These are phyloP conservation scores for Rhizophlyctis rosea DNA, from an alignment of 192 early-diverging fungal species.

Conservation along the genomic window DNA sequence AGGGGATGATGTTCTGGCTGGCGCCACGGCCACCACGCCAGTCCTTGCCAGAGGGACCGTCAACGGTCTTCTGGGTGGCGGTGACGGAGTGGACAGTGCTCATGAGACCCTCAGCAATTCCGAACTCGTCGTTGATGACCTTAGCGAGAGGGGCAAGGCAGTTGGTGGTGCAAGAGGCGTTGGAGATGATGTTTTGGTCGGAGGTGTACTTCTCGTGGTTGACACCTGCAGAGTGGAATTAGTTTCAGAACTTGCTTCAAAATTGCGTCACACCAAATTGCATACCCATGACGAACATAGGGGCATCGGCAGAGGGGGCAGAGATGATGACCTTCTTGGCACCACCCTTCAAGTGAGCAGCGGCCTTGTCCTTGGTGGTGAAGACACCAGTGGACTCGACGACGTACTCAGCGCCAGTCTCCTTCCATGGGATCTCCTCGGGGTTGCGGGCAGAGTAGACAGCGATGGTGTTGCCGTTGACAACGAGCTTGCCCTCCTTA, in stretches of 20 bases:
- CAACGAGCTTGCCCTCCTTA: slow-evolving; percentile 83
- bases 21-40: slow-evolving; percentile 98
- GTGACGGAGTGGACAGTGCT: slow-evolving; percentile 98
- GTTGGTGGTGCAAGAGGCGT: slow-evolving; percentile 99
- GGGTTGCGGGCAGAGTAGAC: slow-evolving; percentile 79
- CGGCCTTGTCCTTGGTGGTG: slow-evolving; percentile 86
- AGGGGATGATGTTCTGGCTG: slow-evolving; percentile 86
- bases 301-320: slow-evolving; percentile 93
- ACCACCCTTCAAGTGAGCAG: slow-evolving; percentile 82
- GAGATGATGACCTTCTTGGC: slow-evolving; percentile 99
- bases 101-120: slow-evolving; percentile 96
- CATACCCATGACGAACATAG: slow-evolving; percentile 87
- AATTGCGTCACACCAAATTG: no score
- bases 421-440: slow-evolving; percentile 85
- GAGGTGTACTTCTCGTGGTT: slow-evolving; percentile 92
- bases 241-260: no score
- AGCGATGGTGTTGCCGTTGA: slow-evolving; percentile 79
- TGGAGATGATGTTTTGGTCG: slow-evolving; percentile 83
- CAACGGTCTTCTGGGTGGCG: slow-evolving; percentile 99
- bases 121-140: slow-evolving; percentile 94
- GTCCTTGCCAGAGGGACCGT: slow-evolving; percentile 95
- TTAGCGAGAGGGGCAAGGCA: slow-evolving; percentile 97
- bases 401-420: slow-evolving; percentile 79
- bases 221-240: slow-evolving; percentile 81
- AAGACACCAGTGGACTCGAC: slow-evolving; percentile 99